Conservation (phyloP, 1,284 basidiomycete genomes). For the Leccinum subspadiceum region DNA sequence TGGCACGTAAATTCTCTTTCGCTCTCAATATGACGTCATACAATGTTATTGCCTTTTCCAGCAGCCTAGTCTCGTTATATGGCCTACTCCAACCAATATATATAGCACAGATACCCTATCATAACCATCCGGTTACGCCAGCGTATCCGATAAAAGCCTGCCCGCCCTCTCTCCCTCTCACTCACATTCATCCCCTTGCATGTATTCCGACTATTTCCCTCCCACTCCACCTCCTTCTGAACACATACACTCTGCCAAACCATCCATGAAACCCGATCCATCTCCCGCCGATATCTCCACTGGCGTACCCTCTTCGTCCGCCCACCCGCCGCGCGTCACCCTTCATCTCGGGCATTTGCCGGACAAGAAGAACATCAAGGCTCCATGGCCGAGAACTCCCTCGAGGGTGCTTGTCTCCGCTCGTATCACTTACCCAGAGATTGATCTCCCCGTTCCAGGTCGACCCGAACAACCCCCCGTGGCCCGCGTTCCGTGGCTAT, state of each 20-base stretch:
- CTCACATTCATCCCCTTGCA: slow-evolving; percentile 1
- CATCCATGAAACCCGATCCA: slow-evolving; percentile 9
- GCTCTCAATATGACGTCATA: slow-evolving; percentile 22
- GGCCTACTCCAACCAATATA: slow-evolving; percentile 23
- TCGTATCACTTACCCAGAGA: background rate
- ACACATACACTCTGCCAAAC: background rate
- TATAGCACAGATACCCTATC: slow-evolving; percentile 13
- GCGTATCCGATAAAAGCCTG: slow-evolving; percentile 18
- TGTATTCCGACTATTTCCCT: slow-evolving; percentile 30
- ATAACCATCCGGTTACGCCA: background rate
- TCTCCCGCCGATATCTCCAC: background rate
- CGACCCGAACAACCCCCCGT: slow-evolving; percentile 94
- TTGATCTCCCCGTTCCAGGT: slow-evolving; percentile 41
- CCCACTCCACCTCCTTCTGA: slow-evolving; percentile 19
- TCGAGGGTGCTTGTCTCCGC: slow-evolving; percentile 48
- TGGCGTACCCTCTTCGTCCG: slow-evolving; percentile 29
- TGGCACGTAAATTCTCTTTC: background rate
- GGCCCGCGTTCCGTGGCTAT: slow-evolving; percentile 94
- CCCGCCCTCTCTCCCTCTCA: background rate
- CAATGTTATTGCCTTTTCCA: slow-evolving; percentile 31
- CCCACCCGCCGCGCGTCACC: slow-evolving; percentile 55
- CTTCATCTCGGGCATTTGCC: slow-evolving; percentile 72
- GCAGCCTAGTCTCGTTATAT: slow-evolving; percentile 12
- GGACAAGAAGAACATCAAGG: slow-evolving; percentile 65
- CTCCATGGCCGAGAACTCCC: slow-evolving; percentile 69